These are phyloP conservation scores for Amphicarpaea edgeworthii DNA, from an alignment of 306 rosid species.

Conservation along the genomic window DNA sequence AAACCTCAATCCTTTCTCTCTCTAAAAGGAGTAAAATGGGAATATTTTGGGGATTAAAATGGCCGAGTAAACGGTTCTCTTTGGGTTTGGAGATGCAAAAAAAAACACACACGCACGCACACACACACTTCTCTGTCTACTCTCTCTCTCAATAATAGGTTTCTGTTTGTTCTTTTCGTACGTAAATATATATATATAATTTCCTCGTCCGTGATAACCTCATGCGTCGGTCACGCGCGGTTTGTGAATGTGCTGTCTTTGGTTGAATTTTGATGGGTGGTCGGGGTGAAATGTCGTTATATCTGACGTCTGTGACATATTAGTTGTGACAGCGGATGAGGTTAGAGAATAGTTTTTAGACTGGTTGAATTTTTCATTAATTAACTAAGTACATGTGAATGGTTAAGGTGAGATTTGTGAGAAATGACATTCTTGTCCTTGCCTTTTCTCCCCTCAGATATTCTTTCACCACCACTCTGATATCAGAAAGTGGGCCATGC, in stretches of 20 bases:
- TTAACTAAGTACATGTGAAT: slow-evolving; percentile 37
- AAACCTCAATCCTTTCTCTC: slow-evolving; percentile 58
- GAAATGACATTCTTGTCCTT: slow-evolving; percentile 55
- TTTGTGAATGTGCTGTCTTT: slow-evolving; percentile 20
- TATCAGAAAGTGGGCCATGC: slow-evolving; percentile 32
- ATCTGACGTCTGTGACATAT: slow-evolving; percentile 50
- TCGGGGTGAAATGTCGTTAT: neutral
- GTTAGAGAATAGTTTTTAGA: slow-evolving; percentile 39
- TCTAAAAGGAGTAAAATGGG: slow-evolving; percentile 69
- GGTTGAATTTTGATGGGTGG: slow-evolving; percentile 24
- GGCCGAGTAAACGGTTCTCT: slow-evolving; percentile 64
- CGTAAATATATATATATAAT: slow-evolving; percentile 36
- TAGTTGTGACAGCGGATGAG: slow-evolving; percentile 12
- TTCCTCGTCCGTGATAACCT: slow-evolving; percentile 43
- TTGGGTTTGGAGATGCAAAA: slow-evolving; percentile 58
- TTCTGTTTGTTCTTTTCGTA: slow-evolving; percentile 48
- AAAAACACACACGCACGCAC: slow-evolving; percentile 38
- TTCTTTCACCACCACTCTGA: slow-evolving; percentile 35
- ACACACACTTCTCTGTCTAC: slow-evolving; percentile 49
- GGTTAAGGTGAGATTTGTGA: neutral
- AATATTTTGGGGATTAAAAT: slow-evolving; percentile 57
- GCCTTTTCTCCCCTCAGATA: slow-evolving; percentile 29
- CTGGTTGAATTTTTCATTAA: slow-evolving; percentile 36
- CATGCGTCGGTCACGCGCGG: slow-evolving; percentile 42
- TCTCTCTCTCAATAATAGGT: slow-evolving; percentile 68